These are phyloP conservation scores for Xanthoconium separans DNA, from an alignment of 1,284 basidiomycete genomes.

Conservation along the genomic window DNA sequence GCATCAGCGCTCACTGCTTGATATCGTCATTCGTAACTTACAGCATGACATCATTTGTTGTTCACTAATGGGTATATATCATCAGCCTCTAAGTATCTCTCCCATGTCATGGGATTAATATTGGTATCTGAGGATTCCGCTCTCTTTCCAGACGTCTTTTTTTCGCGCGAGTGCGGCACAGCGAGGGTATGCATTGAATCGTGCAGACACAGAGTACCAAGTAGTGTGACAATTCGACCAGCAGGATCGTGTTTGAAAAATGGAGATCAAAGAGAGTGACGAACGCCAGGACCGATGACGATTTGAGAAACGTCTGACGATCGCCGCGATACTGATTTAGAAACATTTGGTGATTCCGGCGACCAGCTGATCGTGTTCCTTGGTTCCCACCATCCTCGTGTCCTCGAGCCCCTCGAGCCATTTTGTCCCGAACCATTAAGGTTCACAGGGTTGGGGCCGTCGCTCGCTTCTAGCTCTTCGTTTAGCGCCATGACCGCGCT, in stretches of 20 bases:
- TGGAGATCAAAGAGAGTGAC: background rate
- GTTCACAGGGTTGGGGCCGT: background rate
- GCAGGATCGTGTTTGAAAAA: background rate
- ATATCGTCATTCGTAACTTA: no score
- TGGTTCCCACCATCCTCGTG: background rate
- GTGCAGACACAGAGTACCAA: background rate
- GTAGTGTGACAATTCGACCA: no score
- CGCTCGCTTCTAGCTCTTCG: background rate
- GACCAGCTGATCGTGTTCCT: background rate
- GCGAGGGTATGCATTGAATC: background rate
- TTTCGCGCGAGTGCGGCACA: no score
- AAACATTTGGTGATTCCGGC: background rate
- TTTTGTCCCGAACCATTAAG: no score
- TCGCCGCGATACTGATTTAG: background rate
- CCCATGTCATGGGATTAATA: no score
- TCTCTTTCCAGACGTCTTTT: no score
- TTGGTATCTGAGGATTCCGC: no score
- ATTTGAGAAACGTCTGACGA: background rate
- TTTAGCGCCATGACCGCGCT: background rate
- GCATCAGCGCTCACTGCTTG: no score
- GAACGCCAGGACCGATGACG: background rate
- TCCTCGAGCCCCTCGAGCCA: background rate
- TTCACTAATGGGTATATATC: no score
- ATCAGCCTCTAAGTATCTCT: no score
- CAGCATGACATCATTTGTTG: no score